These are phyloP conservation scores for Fusarium palustre DNA, from an alignment of 2,329 filamentous ascomycete genomes.

Conservation along the genomic window DNA sequence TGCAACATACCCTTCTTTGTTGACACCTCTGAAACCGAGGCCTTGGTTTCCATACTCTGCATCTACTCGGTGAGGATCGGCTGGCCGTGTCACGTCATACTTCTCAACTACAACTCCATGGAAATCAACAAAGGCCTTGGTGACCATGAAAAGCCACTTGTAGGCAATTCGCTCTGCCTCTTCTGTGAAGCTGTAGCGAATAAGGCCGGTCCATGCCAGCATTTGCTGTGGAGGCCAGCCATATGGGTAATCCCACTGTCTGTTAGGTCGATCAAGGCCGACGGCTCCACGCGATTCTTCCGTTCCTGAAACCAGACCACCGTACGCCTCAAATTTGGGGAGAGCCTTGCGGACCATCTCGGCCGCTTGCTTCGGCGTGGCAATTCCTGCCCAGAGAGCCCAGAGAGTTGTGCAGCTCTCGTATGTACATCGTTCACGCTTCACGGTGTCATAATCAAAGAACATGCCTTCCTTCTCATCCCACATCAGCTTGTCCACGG, in stretches of 20 bases:
- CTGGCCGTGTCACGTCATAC: constrained; percentile 92
- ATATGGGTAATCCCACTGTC: constrained; percentile 98
- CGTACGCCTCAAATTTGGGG: constrained; percentile 87
- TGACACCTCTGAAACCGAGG: constrained; percentile 92
- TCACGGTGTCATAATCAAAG: constrained; percentile 94
- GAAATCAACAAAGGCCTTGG: constrained; percentile 97
- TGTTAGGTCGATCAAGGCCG: constrained; percentile 85
- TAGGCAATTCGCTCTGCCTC: constrained; percentile 92
- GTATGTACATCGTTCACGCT: constrained; percentile 83
- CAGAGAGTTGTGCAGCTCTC: constrained; percentile 96
- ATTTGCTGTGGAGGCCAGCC: constrained; percentile 99
- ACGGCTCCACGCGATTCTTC: constrained; percentile 86
- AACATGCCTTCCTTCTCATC: constrained; percentile 93
- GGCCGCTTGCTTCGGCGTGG: constrained; percentile 86
- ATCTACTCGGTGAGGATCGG: constrained; percentile 93
- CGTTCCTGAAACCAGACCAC: constrained; percentile 89
- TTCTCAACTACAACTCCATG: constrained; percentile 99
- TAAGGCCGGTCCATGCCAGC: constrained; percentile 92
- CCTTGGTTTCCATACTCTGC: constrained; percentile 99
- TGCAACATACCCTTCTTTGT: constrained; percentile 82
- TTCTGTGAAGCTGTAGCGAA: constrained; percentile 90
- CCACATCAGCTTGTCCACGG: constrained; percentile 95
- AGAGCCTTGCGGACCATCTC: constrained; percentile 83
- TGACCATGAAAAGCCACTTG: constrained; percentile 98
- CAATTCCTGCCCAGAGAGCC: constrained; percentile 95